Conservation (phyloP, 108 stramenopile species). For the Fragilaria crotonensis region DNA sequence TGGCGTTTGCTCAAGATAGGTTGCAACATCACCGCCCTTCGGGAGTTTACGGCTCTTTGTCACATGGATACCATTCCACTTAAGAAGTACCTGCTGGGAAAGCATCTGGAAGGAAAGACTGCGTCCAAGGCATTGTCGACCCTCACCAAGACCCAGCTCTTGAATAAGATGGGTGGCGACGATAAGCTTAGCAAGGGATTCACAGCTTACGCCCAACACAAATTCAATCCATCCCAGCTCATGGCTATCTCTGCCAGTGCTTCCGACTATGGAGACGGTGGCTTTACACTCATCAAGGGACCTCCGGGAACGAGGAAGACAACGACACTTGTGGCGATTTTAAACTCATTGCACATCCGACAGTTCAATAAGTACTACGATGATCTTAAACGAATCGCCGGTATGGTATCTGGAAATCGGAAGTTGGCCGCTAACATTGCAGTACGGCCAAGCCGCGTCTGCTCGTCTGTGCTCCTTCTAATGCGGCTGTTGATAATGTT, state of each 20-base stretch:
- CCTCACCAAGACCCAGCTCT: conserved; percentile 34
- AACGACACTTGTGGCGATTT: conserved; percentile 86
- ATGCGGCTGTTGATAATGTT: conserved; percentile 97
- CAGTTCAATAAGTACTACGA: conserved; percentile 85
- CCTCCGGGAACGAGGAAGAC: conserved; percentile 62
- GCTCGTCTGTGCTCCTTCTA: conserved; percentile 94
- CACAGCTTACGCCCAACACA: conserved; percentile 49
- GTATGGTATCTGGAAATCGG: conserved; percentile 19
- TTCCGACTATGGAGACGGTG: conserved; percentile 73
- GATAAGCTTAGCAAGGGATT: conserved; percentile 77
- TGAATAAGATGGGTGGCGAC: conserved; percentile 59
- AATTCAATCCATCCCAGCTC: conserved; percentile 81
- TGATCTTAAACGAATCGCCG: conserved; percentile 61
- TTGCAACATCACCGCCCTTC: conserved; percentile 61
- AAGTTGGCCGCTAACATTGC: conserved; percentile 52
- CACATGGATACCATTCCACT: conserved; percentile 59
- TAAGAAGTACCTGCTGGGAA: conserved; percentile 52
- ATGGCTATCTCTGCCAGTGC: conserved; percentile 67
- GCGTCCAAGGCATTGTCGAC: too few species aligned
- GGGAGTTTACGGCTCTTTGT: conserved; percentile 81
- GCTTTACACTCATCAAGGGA: conserved; percentile 86
- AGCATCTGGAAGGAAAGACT: too few species aligned
- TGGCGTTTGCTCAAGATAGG: conserved; percentile 66
- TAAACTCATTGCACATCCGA: conserved; percentile 91
- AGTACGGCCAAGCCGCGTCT: too few species aligned